Evolutionary conservation across 2,329 filamentous ascomycete species (phyloP), one percentile per base, ranked within the genome.

Genomic region (Diaporthe sp.): DNA sequence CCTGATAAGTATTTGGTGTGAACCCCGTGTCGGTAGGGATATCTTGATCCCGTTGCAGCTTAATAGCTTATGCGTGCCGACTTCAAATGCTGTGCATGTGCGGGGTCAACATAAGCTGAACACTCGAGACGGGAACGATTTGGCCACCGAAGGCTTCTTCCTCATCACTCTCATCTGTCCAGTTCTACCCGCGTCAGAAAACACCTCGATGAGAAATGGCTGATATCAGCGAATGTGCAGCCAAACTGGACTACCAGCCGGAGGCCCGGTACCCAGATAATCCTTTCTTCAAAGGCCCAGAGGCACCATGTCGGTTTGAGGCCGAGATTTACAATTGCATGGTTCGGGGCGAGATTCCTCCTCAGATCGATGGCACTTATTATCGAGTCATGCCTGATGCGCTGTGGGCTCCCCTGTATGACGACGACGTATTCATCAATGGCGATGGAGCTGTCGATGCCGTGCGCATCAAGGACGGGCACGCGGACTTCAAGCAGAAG

Each of bases 401-500:
- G 13, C 17, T 39, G 13, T 73, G 53, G 62, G 62, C 74, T 3
- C 60, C 74, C 7, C 17, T 73, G 13, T 71, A 71, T 9, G 70
- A 73, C 17, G 74, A 75, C 31, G 73, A 75, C 25, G 67, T 75
- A 0, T 75, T 67, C 49, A 71, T 75, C 57, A 75, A 75, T 28
- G 73, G 73, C 5, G 73, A 72, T 28, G 65, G 73, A 13, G 65
- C 57, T 22, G 53, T 75, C 19, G 70, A 68, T 68, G 74, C 74
- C 9, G 65, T 75, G 22, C 74, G 74, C 9, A 75, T 72, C 70
- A 73, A 75, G 25, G 51, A 75, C 44, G 68, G 74, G 4, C 74
- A 75, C 13, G 74, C 55, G 1, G 74, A 75, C 28, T 75, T 75
- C 61, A 75, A 75, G 60, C 70, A 75, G 60, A 71, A 71, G 12